Base-by-base conservation (phyloP, 2,329 filamentous ascomycete genomes). In the Beauveria brongniartii region DNA sequence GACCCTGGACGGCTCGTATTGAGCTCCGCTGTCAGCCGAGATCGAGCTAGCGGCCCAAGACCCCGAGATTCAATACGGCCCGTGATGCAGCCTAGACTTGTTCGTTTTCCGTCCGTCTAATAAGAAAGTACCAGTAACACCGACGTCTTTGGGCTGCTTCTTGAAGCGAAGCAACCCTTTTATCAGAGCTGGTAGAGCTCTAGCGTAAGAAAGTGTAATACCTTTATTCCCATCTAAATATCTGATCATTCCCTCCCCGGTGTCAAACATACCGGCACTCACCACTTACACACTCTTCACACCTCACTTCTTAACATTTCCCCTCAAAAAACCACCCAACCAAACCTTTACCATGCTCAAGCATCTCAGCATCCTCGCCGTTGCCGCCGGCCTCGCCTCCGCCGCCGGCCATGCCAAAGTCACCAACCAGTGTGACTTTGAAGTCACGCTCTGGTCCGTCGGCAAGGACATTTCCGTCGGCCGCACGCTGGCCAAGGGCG, bases 371-470 rank as follows among this genome's bases (percentile, higher is more conserved):
- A 37, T 64, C 59, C 63, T 70, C 67, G 61, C 68, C 55, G 53
- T 67, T 64, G 63, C 68, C 52, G 61, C 68, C 56, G 53, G 16
- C 53, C 52, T 61, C 48, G 61, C 26, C 43, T 59, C 68, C 52
- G 71, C 73, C 55, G 48, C 73, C 43, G 74, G 73, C 67, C 67
- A 63, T 18, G 74, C 75, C 50, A 63, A 64, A 34, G 73, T 77
- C 56, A 63, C 67, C 61, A 77, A 77, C 69, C 70, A 71, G 53
- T 76, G 75, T 69, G 37, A 55, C 50, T 64, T 67, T 56, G 58
- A 67, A 48, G 72, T 76, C n/a, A 71, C 72, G 28, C 46, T 73
- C 63, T 77, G 74, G 74, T 73, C 74, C 47, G 74, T 77, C 58
- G 74, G 74, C 64, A 63, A 64, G 60, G 24, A 63, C 30, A 62